phyloP scores from a whole-genome alignment of 164 flowering plant species.

The Paratinospora sagittata region DNA sequence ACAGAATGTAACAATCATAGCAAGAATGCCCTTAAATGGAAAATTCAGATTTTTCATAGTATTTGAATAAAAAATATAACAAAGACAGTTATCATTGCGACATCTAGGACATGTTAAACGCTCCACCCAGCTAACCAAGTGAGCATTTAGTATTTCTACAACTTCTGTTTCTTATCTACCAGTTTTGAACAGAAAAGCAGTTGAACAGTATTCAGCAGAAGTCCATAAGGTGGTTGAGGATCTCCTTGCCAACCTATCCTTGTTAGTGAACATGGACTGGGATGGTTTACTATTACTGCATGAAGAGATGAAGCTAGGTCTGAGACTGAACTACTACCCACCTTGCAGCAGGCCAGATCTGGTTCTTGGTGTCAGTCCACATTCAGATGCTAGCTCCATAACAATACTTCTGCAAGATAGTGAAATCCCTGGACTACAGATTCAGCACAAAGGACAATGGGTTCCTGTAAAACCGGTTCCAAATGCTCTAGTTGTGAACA shows the following conservation, averaged over 20 bases:
- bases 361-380: slow-evolving; percentile 1
- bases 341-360: slow-evolving; percentile 2
- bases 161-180: too few relatives aligned
- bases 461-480: neutral
- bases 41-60: too few relatives aligned
- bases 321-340: neutral
- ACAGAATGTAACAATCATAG: too few relatives aligned
- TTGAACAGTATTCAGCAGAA: neutral
- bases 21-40: too few relatives aligned
- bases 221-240: neutral
- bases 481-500: neutral
- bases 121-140: too few relatives aligned
- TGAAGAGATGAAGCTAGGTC: neutral
- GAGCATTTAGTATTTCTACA: too few relatives aligned
- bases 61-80: too few relatives aligned
- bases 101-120: too few relatives aligned
- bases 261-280: neutral
- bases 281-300: neutral
- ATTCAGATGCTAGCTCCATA: slow-evolving; percentile 2
- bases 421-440: neutral
- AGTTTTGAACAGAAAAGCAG: neutral
- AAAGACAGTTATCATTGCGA: too few relatives aligned
- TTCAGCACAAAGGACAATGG: neutral
- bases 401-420: neutral
- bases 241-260: neutral